Evolutionary conservation across 2,329 filamentous ascomycete species (phyloP).

Genomic region (Pezicula radicicola): DNA sequence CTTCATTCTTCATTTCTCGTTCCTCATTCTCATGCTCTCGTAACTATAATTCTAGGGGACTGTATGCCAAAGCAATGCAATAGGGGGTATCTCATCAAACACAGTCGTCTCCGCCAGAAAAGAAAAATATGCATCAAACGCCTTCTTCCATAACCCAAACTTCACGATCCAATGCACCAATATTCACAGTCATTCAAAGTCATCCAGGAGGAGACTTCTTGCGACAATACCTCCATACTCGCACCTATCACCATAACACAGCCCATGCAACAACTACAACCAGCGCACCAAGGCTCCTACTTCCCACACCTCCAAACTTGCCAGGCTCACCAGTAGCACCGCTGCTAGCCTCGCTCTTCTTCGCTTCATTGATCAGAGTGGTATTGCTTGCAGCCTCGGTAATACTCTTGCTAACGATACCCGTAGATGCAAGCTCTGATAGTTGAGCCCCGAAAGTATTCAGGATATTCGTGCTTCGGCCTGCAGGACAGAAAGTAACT

Average conservation of each 20-base stretch:
- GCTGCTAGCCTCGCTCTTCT: constrained; percentile 11
- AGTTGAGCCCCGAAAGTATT: constrained; percentile 48
- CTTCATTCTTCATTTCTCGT: no score
- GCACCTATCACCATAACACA: constrained; percentile 14
- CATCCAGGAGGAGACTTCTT: no score
- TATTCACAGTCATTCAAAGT: no score
- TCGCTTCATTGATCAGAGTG: constrained; percentile 21
- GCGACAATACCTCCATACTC: no score
- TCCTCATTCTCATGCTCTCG: no score
- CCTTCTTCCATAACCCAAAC: no score
- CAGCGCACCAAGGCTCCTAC: constrained; percentile 22
- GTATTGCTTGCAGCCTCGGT: constrained; percentile 31
- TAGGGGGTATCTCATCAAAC: no score
- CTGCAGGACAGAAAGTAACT: constrained; percentile 71
- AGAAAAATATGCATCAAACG: no score
- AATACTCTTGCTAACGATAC: constrained; percentile 34
- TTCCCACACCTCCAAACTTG: constrained; percentile 1
- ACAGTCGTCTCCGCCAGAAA: no score
- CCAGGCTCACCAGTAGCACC: constrained; percentile 4
- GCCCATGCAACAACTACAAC: constrained; percentile 24
- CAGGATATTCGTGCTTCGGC: constrained; percentile 58
- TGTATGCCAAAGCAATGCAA: no score
- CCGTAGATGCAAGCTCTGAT: constrained; percentile 41
- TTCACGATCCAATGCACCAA: no score
- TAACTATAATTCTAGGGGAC: no score